A percentile compares a stretch with the other conserved stretches of the same genome.
Conservation (phyloP, 1,139 yeast species). For the Spathaspora sp. region DNA sequence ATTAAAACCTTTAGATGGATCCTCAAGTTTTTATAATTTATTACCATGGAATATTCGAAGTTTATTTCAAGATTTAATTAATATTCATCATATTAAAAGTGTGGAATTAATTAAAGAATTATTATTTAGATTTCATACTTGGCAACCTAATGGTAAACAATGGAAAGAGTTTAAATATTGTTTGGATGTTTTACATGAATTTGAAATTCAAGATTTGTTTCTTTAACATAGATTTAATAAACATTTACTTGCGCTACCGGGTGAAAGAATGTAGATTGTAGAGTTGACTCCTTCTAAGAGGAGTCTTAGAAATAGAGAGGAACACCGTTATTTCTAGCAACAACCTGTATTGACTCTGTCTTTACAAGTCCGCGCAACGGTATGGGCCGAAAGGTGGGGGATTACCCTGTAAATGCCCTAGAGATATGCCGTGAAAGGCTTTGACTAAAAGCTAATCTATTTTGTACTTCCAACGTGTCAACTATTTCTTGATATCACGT, state of each 20-base stretch:
- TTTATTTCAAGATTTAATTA: constrained; percentile 34
- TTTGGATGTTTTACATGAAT: constrained; percentile 36
- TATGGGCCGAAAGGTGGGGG: too few relatives aligned
- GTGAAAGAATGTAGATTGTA: neutral
- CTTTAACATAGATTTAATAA: constrained; percentile 7
- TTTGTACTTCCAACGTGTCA: neutral
- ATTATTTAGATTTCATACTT: constrained; percentile 29
- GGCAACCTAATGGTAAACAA: constrained; percentile 40
- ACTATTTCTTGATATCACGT: neutral
- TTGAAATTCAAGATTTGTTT: constrained; percentile 33
- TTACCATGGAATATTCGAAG: constrained; percentile 44
- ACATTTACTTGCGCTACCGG: neutral
- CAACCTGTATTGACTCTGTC: too few relatives aligned
- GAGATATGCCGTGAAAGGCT: constrained; percentile 1
- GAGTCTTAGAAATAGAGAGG: too few relatives aligned
- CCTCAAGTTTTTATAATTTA: constrained; percentile 15
- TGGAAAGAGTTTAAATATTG: constrained; percentile 45
- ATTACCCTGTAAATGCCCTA: neutral
- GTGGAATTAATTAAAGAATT: constrained; percentile 29
- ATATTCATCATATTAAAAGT: constrained; percentile 39
- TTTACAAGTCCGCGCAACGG: too few relatives aligned
- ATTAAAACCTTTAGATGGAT: constrained; percentile 2
- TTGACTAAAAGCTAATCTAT: neutral
- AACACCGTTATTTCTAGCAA: too few relatives aligned
- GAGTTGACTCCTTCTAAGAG: neutral